phyloP scores from a whole-genome alignment of 1,139 yeast species.

The Wickerhamomyces sp. region DNA sequence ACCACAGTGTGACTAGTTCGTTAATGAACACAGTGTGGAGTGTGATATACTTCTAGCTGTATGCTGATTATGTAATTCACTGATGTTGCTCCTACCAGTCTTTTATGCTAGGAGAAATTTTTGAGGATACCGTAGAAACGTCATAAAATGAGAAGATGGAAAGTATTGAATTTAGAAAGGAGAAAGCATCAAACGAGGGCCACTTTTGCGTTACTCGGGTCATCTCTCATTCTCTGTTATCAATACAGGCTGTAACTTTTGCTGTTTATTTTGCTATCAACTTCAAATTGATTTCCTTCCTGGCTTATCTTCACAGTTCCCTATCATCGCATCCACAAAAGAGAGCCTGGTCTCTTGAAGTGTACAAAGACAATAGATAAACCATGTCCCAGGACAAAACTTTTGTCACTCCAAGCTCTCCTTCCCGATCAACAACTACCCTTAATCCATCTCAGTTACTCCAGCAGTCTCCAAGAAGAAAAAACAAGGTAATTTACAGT shows the following conservation, averaged over 20 bases:
- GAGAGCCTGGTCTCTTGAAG: background rate
- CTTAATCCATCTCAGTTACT: conserved; percentile 5
- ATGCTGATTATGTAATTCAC: background rate
- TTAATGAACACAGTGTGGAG: too few relatives aligned
- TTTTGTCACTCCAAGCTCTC: conserved; percentile 23
- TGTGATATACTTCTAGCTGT: background rate
- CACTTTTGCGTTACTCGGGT: too few relatives aligned
- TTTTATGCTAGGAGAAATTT: background rate
- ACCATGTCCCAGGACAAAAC: conserved; percentile 17
- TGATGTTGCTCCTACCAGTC: background rate
- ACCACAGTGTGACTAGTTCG: too few relatives aligned
- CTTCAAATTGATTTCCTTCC: too few relatives aligned
- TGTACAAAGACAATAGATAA: background rate
- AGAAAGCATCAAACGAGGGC: background rate
- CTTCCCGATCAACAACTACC: conserved; percentile 21
- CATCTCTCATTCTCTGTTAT: too few relatives aligned
- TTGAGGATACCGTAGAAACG: background rate
- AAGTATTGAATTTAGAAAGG: too few relatives aligned
- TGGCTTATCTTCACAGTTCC: background rate
- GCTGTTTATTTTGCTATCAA: background rate
- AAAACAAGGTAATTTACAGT: conserved; percentile 40
- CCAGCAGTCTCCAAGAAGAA: conserved; percentile 22
- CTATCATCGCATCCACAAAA: background rate
- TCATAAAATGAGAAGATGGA: background rate
- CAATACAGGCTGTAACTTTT: background rate